A percentile compares a stretch with the other conserved stretches of the same genome.
Evolutionary conservation across 2,329 filamentous ascomycete genomes (phyloP).

Genomic region (Beauveria medogensis): DNA sequence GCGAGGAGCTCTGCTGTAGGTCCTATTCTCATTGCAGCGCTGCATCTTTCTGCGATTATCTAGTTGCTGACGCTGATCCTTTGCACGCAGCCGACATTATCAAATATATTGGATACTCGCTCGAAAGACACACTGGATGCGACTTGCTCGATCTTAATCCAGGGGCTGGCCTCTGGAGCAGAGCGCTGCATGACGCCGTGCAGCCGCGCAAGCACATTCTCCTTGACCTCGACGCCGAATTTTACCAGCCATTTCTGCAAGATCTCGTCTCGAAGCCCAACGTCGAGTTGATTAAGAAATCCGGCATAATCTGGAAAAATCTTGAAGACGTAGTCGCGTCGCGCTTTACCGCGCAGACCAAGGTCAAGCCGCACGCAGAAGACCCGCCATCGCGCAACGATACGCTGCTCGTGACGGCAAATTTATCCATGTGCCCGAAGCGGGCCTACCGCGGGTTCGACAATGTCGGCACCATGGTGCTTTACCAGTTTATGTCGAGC

Average conservation of each 20-base stretch:
- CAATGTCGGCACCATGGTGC: constrained; percentile 48
- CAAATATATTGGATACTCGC: constrained; percentile 57
- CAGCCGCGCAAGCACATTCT: constrained; percentile 76
- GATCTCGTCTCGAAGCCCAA: constrained; percentile 44
- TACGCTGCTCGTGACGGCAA: constrained; percentile 64
- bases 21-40: too few relatives aligned
- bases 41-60: background rate
- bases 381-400: constrained; percentile 52
- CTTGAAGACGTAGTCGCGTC: constrained; percentile 44
- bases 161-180: constrained; percentile 70
- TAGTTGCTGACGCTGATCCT: background rate
- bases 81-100: constrained; percentile 54
- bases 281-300: constrained; percentile 43
- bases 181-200: constrained; percentile 64
- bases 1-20: constrained; percentile 42
- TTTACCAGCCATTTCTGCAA: constrained; percentile 54
- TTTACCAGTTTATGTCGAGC: constrained; percentile 53
- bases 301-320: constrained; percentile 53
- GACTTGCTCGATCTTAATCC: constrained; percentile 86
- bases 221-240: constrained; percentile 58
- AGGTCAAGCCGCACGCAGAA: constrained; percentile 23
- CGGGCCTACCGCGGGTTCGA: constrained; percentile 43
- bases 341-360: constrained; percentile 47
- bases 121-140: constrained; percentile 65
- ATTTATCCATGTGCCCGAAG: constrained; percentile 49